A percentile compares a stretch with the other conserved stretches of the same genome.
Conservation (phyloP, 2,329 filamentous ascomycete genomes). For the Aquanectria penicillioides region DNA sequence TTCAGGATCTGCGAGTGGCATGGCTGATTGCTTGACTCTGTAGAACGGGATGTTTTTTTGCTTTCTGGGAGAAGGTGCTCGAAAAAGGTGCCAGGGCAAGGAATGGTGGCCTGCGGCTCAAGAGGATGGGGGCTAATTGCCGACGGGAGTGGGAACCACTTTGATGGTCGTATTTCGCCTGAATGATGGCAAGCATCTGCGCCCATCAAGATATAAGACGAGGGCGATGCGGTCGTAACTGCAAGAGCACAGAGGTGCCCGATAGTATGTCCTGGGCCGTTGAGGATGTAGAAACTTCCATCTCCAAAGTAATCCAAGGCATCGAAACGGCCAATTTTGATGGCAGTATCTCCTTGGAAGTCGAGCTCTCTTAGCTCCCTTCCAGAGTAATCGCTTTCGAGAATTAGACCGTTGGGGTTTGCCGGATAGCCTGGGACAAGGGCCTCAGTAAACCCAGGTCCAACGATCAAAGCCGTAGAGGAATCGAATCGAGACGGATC, state of each 20-base stretch:
- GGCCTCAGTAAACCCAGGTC: conserved; percentile 31
- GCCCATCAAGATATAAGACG: conserved; percentile 36
- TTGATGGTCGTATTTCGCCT: conserved; percentile 44
- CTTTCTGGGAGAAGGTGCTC: not conserved
- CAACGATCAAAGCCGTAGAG: conserved; percentile 37
- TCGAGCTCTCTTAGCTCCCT: conserved; percentile 25
- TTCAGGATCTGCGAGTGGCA: not conserved
- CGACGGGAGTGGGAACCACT: not conserved
- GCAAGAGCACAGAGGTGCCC: conserved; percentile 36
- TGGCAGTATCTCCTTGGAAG: conserved; percentile 20
- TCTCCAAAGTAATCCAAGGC: conserved; percentile 55
- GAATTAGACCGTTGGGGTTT: conserved; percentile 13
- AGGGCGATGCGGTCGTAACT: conserved; percentile 20
- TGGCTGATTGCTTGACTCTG: not conserved
- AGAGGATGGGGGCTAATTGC: not conserved
- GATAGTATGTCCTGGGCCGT: conserved; percentile 38
- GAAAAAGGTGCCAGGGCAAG: not conserved
- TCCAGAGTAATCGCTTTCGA: conserved; percentile 30
- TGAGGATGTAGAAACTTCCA: conserved; percentile 53
- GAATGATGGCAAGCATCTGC: conserved; percentile 33
- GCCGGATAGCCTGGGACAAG: conserved; percentile 28
- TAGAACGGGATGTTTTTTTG: not conserved
- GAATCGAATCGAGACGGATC: conserved; percentile 38
- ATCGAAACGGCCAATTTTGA: conserved; percentile 47
- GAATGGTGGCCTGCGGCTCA: not conserved